A percentile compares a stretch with the other conserved stretches of the same genome.
phyloP scores from a whole-genome alignment of 371 early-diverging fungal species.

The Zychaea mexicana region DNA sequence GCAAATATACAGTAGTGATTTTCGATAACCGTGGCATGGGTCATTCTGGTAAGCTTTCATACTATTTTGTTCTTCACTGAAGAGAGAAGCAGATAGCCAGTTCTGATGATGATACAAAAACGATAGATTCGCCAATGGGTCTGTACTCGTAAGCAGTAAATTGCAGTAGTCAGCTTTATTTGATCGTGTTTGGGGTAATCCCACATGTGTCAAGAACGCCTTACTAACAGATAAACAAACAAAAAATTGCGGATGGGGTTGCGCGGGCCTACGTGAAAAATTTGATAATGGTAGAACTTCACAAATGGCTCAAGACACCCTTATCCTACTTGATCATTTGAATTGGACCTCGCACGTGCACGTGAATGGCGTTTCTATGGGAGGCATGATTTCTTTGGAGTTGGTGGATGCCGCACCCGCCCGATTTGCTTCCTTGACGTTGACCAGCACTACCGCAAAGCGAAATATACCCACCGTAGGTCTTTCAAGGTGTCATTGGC shows the following conservation, averaged over 20 bases:
- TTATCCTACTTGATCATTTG: slow-evolving; percentile 62
- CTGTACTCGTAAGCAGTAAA: slow-evolving; percentile 32
- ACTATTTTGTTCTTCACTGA: no score
- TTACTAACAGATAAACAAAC: no score
- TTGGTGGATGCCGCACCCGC: slow-evolving; percentile 40
- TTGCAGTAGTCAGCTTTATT: slow-evolving; percentile 14
- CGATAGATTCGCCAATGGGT: slow-evolving; percentile 24
- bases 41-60: slow-evolving; percentile 35
- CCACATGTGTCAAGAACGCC: neutral
- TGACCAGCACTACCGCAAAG: slow-evolving; percentile 48
- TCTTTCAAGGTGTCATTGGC: no score
- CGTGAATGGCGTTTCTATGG: slow-evolving; percentile 78
- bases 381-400: slow-evolving; percentile 75
- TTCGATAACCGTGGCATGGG: slow-evolving; percentile 86
- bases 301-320: slow-evolving; percentile 73
- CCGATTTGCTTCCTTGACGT: slow-evolving; percentile 42
- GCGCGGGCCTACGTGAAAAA: no score
- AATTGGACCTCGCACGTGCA: slow-evolving; percentile 66
- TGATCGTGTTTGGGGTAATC: slow-evolving; percentile 3
- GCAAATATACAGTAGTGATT: slow-evolving; percentile 71
- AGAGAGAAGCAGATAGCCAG: no score
- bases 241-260: no score
- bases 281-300: slow-evolving; percentile 41
- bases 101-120: neutral
- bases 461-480: slow-evolving; percentile 49